A percentile compares a stretch with the other conserved stretches of the same genome.
These are phyloP conservation scores for Cladosporium sphaerospermum DNA, from an alignment of 2,329 filamentous ascomycete genomes.

Conservation along the genomic window DNA sequence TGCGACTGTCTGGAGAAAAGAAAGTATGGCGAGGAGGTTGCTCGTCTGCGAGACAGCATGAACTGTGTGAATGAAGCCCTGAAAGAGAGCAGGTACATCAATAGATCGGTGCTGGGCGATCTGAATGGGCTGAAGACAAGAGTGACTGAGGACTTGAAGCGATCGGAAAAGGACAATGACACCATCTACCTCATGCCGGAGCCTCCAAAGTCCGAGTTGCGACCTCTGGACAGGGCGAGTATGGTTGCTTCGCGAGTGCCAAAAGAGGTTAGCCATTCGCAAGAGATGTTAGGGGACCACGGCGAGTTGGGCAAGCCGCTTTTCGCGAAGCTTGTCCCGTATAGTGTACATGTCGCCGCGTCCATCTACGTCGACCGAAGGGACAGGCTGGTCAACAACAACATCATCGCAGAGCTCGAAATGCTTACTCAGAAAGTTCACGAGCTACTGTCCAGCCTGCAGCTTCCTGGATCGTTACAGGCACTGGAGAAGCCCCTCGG, in stretches of 20 bases:
- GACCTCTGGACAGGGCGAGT: constrained; percentile 74
- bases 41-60: constrained; percentile 74
- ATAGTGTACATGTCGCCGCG: constrained; percentile 88
- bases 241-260: constrained; percentile 81
- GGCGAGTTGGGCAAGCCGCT: constrained; percentile 76
- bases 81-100: constrained; percentile 76
- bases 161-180: constrained; percentile 94
- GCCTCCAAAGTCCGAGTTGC: constrained; percentile 81
- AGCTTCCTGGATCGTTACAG: constrained; percentile 86
- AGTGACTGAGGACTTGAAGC: constrained; percentile 79
- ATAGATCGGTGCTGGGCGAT: constrained; percentile 73
- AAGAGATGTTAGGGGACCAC: constrained; percentile 67
- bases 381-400: constrained; percentile 83
- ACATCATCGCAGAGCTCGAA: constrained; percentile 79
- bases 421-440: constrained; percentile 72
- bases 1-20: constrained; percentile 88
- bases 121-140: constrained; percentile 75
- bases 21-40: constrained; percentile 92
- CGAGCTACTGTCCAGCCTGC: constrained; percentile 70
- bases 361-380: constrained; percentile 91
- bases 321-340: constrained; percentile 88
- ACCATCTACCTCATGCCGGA: constrained; percentile 84
- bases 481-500: constrained; percentile 92
- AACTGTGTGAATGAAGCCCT: constrained; percentile 78
- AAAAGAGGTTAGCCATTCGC: constrained; percentile 73